Evolutionary conservation across 2,329 filamentous ascomycete genomes (phyloP), one percentile per base, ranked within the genome.

Genomic region (Xylaria digitata): DNA sequence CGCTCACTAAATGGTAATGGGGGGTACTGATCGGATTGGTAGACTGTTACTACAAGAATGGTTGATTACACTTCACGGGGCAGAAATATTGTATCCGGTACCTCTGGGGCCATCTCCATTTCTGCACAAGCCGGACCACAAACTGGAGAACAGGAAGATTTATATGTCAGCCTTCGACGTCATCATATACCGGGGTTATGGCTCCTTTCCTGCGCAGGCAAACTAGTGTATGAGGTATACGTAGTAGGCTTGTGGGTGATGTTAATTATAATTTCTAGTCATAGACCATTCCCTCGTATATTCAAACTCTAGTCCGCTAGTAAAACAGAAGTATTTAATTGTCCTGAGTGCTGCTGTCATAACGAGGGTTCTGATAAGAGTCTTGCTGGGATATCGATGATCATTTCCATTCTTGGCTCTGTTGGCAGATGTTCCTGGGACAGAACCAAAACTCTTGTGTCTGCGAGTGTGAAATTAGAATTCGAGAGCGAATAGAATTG

Each of bases 161-260:
- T 61, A 52, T 23, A 37, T 46, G 23, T 52, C 21, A 26, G 64
- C 6, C 42, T 46, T 61, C 54, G 59, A 66, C 53, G 64, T 66
- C 64, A 66, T 46, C 50, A 7, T 40, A 45, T 52, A 21, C 50
- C n/a, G 19, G 55, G 55, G 32, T 26, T 19, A 30, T 49, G 30
- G n/a, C 23, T 26, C 34, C 45, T 26, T 57, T 23, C 2, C 19
- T 19, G 26, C 19, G 26, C 3, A 21, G 30, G 32, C 19, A 40
- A 13, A 40, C n/a, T 37, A n/a, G n/a, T n/a, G n/a, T n/a, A 30
- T 19, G 7, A 8, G 32, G 9, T 34, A 34, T 34, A 34, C 32
- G 32, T 8, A 34, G 32, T 8, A 34, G 32, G 32, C 7, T 34
- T 34, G 32, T 34, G 32, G 32, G 32, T 34, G 32, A 34, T 11